These are phyloP conservation scores for Elongisporangium anandrum DNA, from an alignment of 352 stramenopile genomes.

Conservation along the genomic window DNA sequence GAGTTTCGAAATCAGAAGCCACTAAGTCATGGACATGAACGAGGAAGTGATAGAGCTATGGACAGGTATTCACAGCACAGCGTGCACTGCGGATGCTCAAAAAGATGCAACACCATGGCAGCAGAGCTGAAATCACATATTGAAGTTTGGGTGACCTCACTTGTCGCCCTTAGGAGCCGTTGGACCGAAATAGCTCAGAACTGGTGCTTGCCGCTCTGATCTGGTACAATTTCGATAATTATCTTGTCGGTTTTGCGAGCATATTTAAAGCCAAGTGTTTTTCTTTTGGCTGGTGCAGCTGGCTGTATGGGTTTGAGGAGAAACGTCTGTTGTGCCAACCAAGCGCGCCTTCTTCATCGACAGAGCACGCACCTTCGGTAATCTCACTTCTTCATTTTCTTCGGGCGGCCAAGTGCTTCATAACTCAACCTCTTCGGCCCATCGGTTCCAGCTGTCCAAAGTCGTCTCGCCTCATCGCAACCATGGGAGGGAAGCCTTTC, in stretches of 20 bases:
- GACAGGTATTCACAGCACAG: too few species aligned
- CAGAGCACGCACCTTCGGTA: not conserved
- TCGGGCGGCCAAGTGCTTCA: slow-evolving; percentile 7
- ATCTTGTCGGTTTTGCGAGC: not conserved
- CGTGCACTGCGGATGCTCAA: too few species aligned
- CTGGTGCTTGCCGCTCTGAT: not conserved
- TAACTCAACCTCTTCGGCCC: slow-evolving; percentile 5
- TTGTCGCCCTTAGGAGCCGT: too few species aligned
- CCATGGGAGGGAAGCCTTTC: slow-evolving; percentile 13
- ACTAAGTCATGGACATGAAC: too few species aligned
- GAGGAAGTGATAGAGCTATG: too few species aligned
- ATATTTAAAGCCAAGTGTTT: not conserved
- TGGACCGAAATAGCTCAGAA: not conserved
- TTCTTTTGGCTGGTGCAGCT: not conserved
- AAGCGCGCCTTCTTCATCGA: slow-evolving; percentile 23
- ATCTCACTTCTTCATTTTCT: not conserved
- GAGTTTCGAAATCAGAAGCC: too few species aligned
- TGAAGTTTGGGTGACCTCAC: too few species aligned
- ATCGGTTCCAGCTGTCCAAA: not conserved
- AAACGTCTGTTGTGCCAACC: slow-evolving; percentile 22
- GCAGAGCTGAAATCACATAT: too few species aligned
- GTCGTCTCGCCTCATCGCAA: slow-evolving; percentile 15
- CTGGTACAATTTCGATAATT: not conserved
- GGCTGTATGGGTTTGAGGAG: not conserved
- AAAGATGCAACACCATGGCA: too few species aligned